Base-by-base conservation (phyloP, 768 basidiomycete species). In the Phylloporus sp. region DNA sequence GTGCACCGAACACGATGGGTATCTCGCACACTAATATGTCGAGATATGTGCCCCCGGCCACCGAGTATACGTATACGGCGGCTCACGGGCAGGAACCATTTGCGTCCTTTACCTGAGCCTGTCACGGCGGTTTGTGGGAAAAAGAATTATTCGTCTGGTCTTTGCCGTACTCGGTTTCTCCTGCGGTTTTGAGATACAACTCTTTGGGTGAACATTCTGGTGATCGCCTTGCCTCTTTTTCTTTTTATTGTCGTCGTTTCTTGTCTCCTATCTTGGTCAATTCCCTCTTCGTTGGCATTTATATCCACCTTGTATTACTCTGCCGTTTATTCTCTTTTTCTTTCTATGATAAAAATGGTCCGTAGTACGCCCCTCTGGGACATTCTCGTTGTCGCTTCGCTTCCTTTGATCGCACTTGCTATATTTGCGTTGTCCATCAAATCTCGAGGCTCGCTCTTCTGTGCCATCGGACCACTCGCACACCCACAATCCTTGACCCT, bases 1-100 rank as follows among this genome's bases (percentile, higher is more conserved):
- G 49, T 7, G 37, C 29, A 15, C 15, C 58, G 17, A 53, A 27
- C n/a, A 20, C 42, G 13, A 46, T 64, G 44, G 42, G 38, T 11
- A 27, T 60, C 3, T 29, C 48, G 4, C 61, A 57, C 34, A 3
- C 41, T 31, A 47, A 33, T 13, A 41, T 64, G 27, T 36, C 44
- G 31, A 38, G 52, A 14, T 64, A 64, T 21, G 43, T 39, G 13
- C 29, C 59, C 8, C 44, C 64, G 3, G 3, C 53, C 20, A 44
- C 38, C 23, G 62, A 60, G 10, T 66, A 55, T n/a, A 38, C 57
- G 4, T 64, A 54, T 10, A 18, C 53, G 5, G 26, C 65, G 4
- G 43, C 50, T 14, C 63, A 62, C 9, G 53, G 46, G 15, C 58
- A 63, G 42, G 63, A 59, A 21, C 53, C 55, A 23, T 67, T 50